These are phyloP conservation scores for Tetracladium setigerum DNA, from an alignment of 495 filamentous ascomycete species.

Conservation along the genomic window DNA sequence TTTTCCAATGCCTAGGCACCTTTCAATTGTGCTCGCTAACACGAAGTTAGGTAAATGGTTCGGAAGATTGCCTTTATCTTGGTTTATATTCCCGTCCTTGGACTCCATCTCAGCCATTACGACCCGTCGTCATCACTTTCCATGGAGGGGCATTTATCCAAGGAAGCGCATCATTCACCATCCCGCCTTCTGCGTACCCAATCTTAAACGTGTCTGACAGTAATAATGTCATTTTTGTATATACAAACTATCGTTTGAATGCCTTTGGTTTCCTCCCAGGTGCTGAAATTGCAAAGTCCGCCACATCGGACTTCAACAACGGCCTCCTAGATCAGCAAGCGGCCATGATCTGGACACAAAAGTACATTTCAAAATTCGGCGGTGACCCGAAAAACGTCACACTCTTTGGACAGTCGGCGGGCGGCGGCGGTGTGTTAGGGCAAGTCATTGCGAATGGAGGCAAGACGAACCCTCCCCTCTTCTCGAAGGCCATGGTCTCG, in stretches of 20 bases:
- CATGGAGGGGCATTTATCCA: constrained; percentile 58
- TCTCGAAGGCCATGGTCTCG: constrained; percentile 48
- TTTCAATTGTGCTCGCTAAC: background rate
- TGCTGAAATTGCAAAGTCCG: constrained; percentile 33
- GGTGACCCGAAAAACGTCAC: constrained; percentile 60
- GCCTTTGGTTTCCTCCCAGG: constrained; percentile 58
- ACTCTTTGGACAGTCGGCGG: constrained; percentile 66
- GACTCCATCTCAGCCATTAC: constrained; percentile 24
- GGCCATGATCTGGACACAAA: constrained; percentile 63
- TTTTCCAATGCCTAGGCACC: background rate
- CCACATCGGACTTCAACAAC: constrained; percentile 53
- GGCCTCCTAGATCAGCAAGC: constrained; percentile 62
- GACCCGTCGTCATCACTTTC: constrained; percentile 53
- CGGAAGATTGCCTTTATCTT: constrained; percentile 41
- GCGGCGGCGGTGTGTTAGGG: constrained; percentile 57
- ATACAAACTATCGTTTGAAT: constrained; percentile 57
- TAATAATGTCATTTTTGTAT: constrained; percentile 52
- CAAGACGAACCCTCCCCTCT: constrained; percentile 23
- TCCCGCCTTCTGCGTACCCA: constrained; percentile 50
- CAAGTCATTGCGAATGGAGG: constrained; percentile 52
- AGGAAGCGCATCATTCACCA: constrained; percentile 41
- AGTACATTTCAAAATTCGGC: constrained; percentile 61
- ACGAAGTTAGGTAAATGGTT: constrained; percentile 36
- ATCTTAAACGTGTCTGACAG: constrained; percentile 39
- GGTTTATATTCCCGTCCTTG: constrained; percentile 51